Conservation (phyloP, 768 basidiomycete species). For the Termitomyces sp. region DNA sequence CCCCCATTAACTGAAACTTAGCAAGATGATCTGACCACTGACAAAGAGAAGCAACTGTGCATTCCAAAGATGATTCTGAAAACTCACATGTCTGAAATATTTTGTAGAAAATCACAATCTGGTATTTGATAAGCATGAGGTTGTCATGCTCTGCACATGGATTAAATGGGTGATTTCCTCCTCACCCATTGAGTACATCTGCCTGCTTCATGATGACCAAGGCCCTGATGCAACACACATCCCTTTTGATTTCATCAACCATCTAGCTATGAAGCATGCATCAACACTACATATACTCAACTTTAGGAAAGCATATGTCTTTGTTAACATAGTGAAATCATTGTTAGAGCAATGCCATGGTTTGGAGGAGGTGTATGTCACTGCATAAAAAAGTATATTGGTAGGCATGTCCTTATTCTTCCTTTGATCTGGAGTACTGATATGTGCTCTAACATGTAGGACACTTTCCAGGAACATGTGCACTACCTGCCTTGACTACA, state of each 20-base stretch:
- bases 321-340: constrained; percentile 14
- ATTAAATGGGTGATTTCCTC: constrained; percentile 26
- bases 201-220: constrained; percentile 21
- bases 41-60: constrained; percentile 38
- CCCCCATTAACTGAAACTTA: constrained; percentile 7
- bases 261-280: constrained; percentile 28
- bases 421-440: background rate
- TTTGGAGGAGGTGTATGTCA: constrained; percentile 34
- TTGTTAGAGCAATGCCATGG: constrained; percentile 27
- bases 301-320: constrained; percentile 13
- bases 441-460: constrained; percentile 11
- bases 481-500: constrained; percentile 23
- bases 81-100: constrained; percentile 24
- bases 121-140: constrained; percentile 14
- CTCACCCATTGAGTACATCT: constrained; percentile 28
- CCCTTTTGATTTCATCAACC: constrained; percentile 31
- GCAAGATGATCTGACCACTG: background rate
- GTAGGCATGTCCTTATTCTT: constrained; percentile 22
- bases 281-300: constrained; percentile 26
- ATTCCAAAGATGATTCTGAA: constrained; percentile 16
- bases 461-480: constrained; percentile 21
- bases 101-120: constrained; percentile 27
- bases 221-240: constrained; percentile 8
- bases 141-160: constrained; percentile 32
- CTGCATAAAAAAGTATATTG: constrained; percentile 25